Base-by-base conservation (phyloP, 78 protist genomes). In the Dictyostelium firmibasis region DNA sequence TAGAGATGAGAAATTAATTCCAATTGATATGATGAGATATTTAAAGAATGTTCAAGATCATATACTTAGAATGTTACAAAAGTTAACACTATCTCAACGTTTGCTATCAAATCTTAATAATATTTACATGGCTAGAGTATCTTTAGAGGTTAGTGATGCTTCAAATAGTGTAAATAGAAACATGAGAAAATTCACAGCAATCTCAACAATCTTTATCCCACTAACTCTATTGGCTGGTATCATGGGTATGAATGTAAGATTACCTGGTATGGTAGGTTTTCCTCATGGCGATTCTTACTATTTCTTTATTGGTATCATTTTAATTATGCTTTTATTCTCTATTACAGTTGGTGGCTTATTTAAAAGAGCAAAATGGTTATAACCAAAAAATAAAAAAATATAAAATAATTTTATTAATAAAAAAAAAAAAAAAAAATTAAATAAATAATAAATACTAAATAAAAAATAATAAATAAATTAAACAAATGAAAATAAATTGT, bases 101-200 rank as follows among this genome's bases (percentile, higher is more conserved):
- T 47, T 85, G 20, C 74, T 82, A 11, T 78, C 78, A 20, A 84
- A 92, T 76, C 70, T 92, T 1, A 85, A 92, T 9, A 85, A 85
- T 76, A 92, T 86, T 4, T 92, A 92, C 60, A 85, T 92, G 88
- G 96, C 96, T 1, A 69, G 96, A 76, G 91, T 92, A 1, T 92
- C 96, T 25, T 67, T 92, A 35, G 96, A 92, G n/a, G 96, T 92
- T 6, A 86, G 92, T 47, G 96, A 82, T 41, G 77, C 84, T 4
- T 85, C 92, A 20, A 92, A 92, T 38, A 31, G 27, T 44, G 88
- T 92, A 4, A 92, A 92, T 53, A 83, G 82, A 60, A 84, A 60
- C 31, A 86, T 92, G 92, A 83, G 91, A 86, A 92, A 92, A 23
- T 92, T 92, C 29, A 92, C 92, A 20, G 96, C 96, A 4, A 53